Evolutionary conservation across 208 protist genomes (phyloP), one percentile per base, ranked within the genome.

Genomic region (Acanthamoeba healyi): DNA sequence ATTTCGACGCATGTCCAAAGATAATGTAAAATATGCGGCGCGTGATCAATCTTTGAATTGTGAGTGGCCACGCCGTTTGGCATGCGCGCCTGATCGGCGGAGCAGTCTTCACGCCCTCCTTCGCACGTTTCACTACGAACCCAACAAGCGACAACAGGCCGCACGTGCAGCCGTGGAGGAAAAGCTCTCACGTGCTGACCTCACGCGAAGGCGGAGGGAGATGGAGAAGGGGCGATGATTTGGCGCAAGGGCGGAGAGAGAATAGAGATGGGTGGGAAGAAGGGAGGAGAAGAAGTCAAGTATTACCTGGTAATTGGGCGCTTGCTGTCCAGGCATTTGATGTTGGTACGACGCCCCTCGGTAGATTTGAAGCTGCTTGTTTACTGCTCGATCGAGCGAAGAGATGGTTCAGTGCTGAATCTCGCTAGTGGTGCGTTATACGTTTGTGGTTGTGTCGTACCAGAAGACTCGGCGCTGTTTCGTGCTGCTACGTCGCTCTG

Each of bases 341-440:
- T n/a, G n/a, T n/a, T 77, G 67, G 67, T 77, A n/a, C 34, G n/a
- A n/a, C n/a, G 74, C 2, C 38, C 74, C 74, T 15, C 44, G 38
- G 29, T 84, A 84, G 12, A 84, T 22, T 56, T 84, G 74, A 24
- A 84, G 44, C 44, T 84, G 74, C 42, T 58, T 46, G 26, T 72
- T 7, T 72, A n/a, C 10, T 67, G 58, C 22, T 49, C 7, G 44
- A 12, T 49, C 44, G 9, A 56, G 49, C 14, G n/a, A n/a, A n/a
- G n/a, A n/a, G n/a, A n/a, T n/a, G n/a, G n/a, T n/a, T n/a, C n/a
- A n/a, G n/a, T n/a, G n/a, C 58, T 67, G 22, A 34, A 9, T 67
- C n/a, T 54, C 49, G 49, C 15, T 54, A 54, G 49, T 54, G 49
- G 49, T 54, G 49, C 15, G 49, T 54, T 54, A 15, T 54, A n/a